These are phyloP conservation scores for Artemisia annua DNA, from an alignment of 129 eudicot genomes.

Conservation along the genomic window DNA sequence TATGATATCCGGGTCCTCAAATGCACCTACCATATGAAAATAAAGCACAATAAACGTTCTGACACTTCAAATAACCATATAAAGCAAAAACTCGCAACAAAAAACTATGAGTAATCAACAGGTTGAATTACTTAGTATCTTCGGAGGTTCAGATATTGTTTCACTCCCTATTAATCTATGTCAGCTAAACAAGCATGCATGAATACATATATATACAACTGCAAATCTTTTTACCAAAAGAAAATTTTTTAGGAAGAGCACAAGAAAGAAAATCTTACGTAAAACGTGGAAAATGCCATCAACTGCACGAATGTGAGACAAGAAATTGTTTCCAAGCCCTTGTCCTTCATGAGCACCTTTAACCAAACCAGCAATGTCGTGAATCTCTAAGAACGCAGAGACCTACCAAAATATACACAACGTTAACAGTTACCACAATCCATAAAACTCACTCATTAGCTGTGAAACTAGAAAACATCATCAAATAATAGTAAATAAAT, in stretches of 20 bases:
- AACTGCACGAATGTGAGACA: slow-evolving; percentile 99
- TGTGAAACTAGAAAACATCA: background rate
- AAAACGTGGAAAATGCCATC: slow-evolving; percentile 99
- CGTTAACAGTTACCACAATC: too few relatives aligned
- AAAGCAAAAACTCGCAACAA: slow-evolving; percentile 6
- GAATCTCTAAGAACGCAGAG: slow-evolving; percentile 96
- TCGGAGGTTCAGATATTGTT: too few relatives aligned
- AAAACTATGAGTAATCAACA: background rate
- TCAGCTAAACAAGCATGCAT: background rate
- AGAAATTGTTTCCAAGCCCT: slow-evolving; percentile 96
- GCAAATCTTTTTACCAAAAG: too few relatives aligned
- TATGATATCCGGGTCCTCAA: slow-evolving; percentile 92
- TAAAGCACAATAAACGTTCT: background rate
- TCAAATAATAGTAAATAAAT: background rate
- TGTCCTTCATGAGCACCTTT: slow-evolving; percentile 99
- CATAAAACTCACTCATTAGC: background rate
- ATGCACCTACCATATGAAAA: slow-evolving; percentile 67
- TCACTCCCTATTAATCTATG: too few relatives aligned
- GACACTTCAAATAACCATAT: background rate
- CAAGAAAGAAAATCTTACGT: slow-evolving; percentile 58
- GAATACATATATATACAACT: background rate
- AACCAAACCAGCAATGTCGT: slow-evolving; percentile 98
- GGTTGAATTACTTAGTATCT: too few relatives aligned
- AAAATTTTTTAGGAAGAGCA: background rate
- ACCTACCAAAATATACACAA: slow-evolving; percentile 42